phyloP scores from a whole-genome alignment of 2,329 filamentous ascomycete genomes.

The Ceratocystis alfenasii region DNA sequence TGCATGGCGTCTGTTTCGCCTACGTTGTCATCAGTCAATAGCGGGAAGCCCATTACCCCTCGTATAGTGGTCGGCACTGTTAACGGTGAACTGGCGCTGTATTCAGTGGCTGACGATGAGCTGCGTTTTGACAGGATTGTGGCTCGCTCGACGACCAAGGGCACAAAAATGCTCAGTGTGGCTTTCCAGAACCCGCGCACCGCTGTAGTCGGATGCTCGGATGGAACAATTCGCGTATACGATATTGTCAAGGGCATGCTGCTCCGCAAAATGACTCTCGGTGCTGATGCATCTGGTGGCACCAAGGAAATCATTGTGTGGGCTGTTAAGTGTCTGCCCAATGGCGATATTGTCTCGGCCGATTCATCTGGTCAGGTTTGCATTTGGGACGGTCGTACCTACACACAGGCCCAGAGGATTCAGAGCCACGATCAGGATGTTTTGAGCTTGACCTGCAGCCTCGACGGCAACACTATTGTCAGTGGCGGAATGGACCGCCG shows the following conservation, averaged over 20 bases:
- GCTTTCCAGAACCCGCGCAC: slow-evolving; percentile 75
- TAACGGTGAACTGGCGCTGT: slow-evolving; percentile 76
- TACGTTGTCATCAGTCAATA: slow-evolving; percentile 25
- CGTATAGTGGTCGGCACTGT: slow-evolving; percentile 71
- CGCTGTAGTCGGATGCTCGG: slow-evolving; percentile 85
- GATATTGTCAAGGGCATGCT: slow-evolving; percentile 68
- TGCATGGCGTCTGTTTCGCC: slow-evolving; percentile 51
- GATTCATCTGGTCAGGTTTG: slow-evolving; percentile 89
- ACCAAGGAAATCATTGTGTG: slow-evolving; percentile 82
- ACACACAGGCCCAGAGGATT: slow-evolving; percentile 74
- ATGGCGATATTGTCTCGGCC: slow-evolving; percentile 83
- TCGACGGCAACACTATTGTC: slow-evolving; percentile 68
- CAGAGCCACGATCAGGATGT: slow-evolving; percentile 83
- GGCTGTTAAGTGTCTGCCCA: slow-evolving; percentile 78
- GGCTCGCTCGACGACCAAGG: slow-evolving; percentile 65
- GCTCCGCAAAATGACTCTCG: slow-evolving; percentile 73
- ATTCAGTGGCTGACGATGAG: slow-evolving; percentile 75
- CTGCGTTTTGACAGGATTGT: slow-evolving; percentile 68
- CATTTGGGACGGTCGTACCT: slow-evolving; percentile 89
- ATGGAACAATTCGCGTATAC: slow-evolving; percentile 86
- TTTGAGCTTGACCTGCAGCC: slow-evolving; percentile 70
- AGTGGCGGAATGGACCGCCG: slow-evolving; percentile 86
- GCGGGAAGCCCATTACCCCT: slow-evolving; percentile 24
- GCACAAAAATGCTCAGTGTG: slow-evolving; percentile 79
- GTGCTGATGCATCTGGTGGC: slow-evolving; percentile 55